phyloP scores from a whole-genome alignment of 768 basidiomycete genomes.

The Boletus sp. region DNA sequence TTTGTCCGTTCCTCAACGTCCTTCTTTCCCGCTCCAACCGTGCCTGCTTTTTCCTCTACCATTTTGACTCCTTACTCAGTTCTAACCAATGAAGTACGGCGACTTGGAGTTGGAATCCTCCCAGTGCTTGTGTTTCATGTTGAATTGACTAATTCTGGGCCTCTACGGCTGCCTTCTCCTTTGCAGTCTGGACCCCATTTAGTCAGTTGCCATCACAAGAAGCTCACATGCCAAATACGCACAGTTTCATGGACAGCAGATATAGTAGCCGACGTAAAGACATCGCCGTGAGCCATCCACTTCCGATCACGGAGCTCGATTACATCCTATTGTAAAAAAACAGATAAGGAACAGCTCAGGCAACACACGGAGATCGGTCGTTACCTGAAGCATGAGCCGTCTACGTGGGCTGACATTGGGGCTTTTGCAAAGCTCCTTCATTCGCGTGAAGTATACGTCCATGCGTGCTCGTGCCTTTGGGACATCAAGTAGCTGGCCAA shows the following conservation, averaged over 20 bases:
- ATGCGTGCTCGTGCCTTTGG: conserved; percentile 80
- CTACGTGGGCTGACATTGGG: conserved; percentile 79
- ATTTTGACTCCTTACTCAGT: no score
- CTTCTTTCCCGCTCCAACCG: no score
- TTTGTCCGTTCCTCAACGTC: no score
- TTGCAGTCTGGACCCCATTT: conserved; percentile 59
- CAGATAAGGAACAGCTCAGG: neutral
- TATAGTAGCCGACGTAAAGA: conserved; percentile 82
- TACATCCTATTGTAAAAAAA: conserved; percentile 66
- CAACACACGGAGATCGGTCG: conserved; percentile 21
- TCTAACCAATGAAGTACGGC: no score
- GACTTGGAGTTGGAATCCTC: no score
- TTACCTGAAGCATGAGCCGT: conserved; percentile 93
- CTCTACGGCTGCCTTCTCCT: conserved; percentile 69
- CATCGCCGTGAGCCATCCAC: conserved; percentile 72
- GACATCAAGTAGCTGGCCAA: conserved; percentile 82
- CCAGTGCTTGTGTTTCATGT: no score
- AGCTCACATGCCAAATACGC: conserved; percentile 31
- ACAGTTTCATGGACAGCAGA: conserved; percentile 87
- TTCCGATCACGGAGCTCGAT: conserved; percentile 82
- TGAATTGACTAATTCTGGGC: conserved; percentile 61
- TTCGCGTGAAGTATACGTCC: conserved; percentile 90
- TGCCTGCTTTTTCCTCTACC: no score
- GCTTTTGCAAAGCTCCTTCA: conserved; percentile 79
- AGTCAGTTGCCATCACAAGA: neutral